These are phyloP conservation scores for Hymenoscyphus fraxineus DNA, from an alignment of 2,329 filamentous ascomycete species.

Conservation along the genomic window DNA sequence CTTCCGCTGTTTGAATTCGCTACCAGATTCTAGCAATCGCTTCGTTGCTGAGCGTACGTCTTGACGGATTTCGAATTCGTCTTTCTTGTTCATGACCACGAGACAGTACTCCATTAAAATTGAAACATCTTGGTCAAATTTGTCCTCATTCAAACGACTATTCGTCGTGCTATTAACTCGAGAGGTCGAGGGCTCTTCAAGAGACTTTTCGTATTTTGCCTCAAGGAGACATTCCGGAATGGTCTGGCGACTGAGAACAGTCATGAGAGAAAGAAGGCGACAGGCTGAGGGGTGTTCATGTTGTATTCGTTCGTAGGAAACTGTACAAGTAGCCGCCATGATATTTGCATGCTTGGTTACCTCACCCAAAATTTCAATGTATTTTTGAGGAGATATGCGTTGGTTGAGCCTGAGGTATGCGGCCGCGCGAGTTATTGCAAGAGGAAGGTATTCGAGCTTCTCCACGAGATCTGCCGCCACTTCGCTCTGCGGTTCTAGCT, in stretches of 20 bases:
- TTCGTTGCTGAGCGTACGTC: not conserved
- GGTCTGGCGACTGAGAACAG: conserved; percentile 24
- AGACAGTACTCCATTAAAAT: not conserved
- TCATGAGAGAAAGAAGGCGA: conserved; percentile 24
- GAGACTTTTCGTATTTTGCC: conserved; percentile 3
- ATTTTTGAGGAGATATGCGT: conserved; percentile 38
- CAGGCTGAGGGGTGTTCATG: conserved; percentile 20
- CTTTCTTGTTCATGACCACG: not conserved
- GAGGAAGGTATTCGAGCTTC: conserved; percentile 29
- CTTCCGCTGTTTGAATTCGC: not conserved
- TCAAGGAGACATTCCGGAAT: conserved; percentile 23
- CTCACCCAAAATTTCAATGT: conserved; percentile 25
- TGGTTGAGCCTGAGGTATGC: conserved; percentile 34
- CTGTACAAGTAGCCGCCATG: conserved; percentile 38
- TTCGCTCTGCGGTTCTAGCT: conserved; percentile 3
- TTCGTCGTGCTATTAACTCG: not conserved
- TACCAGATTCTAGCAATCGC: not conserved
- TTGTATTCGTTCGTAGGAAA: conserved; percentile 38
- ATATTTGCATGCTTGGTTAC: conserved; percentile 31
- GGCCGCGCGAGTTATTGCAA: conserved; percentile 32
- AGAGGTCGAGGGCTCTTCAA: not conserved
- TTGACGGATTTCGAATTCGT: not conserved
- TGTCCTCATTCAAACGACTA: not conserved
- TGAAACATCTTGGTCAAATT: not conserved
- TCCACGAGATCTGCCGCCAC: conserved; percentile 20